Evolutionary conservation across 1,284 basidiomycete species (phyloP).

Genomic region (Calocybe gambosa): DNA sequence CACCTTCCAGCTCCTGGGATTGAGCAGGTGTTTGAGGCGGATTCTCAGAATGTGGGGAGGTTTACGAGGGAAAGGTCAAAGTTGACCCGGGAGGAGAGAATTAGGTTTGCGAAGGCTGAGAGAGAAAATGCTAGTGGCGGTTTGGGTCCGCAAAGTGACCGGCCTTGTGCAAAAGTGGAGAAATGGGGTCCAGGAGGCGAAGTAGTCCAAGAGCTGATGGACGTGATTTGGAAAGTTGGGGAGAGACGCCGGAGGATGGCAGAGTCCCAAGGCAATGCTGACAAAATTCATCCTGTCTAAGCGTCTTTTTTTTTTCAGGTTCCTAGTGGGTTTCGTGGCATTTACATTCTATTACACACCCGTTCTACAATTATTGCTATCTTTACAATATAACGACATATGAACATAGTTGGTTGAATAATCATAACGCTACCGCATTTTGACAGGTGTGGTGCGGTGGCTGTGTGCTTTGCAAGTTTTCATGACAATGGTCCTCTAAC

Average conservation of each 20-base stretch:
- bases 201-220: conserved; percentile 76
- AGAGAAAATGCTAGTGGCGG: conserved; percentile 36
- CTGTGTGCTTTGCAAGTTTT: too few relatives aligned
- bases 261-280: neutral
- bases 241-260: conserved; percentile 55
- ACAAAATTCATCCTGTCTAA: neutral
- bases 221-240: conserved; percentile 78
- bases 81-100: conserved; percentile 67
- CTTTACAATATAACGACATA: conserved; percentile 9
- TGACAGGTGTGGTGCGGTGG: too few relatives aligned
- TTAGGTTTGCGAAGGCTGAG: conserved; percentile 47
- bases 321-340: neutral
- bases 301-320: neutral
- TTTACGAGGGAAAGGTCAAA: conserved; percentile 54
- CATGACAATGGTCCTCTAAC: too few relatives aligned
- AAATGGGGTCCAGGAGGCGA: conserved; percentile 71
- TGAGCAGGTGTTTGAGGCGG: conserved; percentile 74
- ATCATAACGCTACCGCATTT: too few relatives aligned
- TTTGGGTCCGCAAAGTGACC: conserved; percentile 3
- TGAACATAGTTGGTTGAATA: conserved; percentile 9
- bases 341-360: conserved; percentile 4
- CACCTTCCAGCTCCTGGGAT: conserved; percentile 56
- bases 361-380: conserved; percentile 14
- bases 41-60: conserved; percentile 33
- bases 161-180: conserved; percentile 23